Evolutionary conservation across 2,329 filamentous ascomycete species (phyloP).

Genomic region (Calonectria pseudoreteaudii): DNA sequence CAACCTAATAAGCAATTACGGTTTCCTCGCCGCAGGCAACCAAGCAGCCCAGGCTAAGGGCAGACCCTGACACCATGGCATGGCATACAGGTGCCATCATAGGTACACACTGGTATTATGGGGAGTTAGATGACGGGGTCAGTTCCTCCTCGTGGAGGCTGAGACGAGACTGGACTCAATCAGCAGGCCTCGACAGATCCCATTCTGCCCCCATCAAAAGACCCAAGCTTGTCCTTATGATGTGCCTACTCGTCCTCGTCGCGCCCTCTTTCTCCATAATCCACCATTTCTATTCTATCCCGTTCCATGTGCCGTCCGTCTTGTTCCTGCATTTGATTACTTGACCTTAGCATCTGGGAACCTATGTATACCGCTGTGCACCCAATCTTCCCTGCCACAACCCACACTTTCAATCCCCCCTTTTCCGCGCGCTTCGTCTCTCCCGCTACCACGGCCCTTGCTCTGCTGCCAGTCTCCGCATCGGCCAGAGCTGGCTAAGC

Average conservation of each 20-base stretch:
- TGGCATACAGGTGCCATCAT: constrained; percentile 6
- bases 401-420: constrained; percentile 31
- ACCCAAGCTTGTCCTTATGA: constrained; percentile 40
- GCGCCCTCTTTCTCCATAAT: constrained; percentile 32
- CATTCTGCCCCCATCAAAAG: constrained; percentile 38
- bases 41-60: constrained; percentile 5
- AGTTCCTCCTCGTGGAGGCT: constrained; percentile 51
- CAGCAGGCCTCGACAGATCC: constrained; percentile 52
- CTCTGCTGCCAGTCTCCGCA: constrained; percentile 12
- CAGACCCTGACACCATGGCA: constrained; percentile 23
- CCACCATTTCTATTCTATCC: constrained; percentile 26
- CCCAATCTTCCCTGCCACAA: constrained; percentile 30
- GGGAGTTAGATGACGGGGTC: constrained; percentile 42
- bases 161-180: constrained; percentile 50
- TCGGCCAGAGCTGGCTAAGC: constrained; percentile 23
- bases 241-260: constrained; percentile 22
- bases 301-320: constrained; percentile 20
- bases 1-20: not conserved
- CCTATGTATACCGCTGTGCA: constrained; percentile 16
- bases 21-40: not conserved
- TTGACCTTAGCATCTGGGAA: constrained; percentile 12
- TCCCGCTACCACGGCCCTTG: constrained; percentile 16
- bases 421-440: constrained; percentile 31
- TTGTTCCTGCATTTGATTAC: constrained; percentile 39
- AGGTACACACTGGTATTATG: constrained; percentile 10